A percentile compares a stretch with the other conserved stretches of the same genome.
phyloP scores from a whole-genome alignment of 352 stramenopile species.

The Phytophthora tubulina region DNA sequence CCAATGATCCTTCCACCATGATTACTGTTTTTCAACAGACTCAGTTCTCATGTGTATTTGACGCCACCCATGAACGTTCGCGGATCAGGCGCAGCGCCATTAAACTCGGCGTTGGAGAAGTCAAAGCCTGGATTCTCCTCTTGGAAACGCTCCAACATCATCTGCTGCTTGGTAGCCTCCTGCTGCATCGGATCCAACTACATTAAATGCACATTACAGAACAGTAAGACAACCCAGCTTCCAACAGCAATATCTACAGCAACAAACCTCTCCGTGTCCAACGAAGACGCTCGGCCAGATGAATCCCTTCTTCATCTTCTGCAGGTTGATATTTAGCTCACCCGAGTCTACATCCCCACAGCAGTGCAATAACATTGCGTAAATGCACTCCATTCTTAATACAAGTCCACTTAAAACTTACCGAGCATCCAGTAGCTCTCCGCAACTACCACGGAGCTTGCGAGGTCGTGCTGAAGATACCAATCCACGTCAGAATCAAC shows the following conservation, averaged over 20 bases:
- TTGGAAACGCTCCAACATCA: slow-evolving; percentile 98
- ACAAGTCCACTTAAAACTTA: slow-evolving; percentile 26
- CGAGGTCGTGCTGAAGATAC: slow-evolving; percentile 87
- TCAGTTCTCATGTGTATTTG: slow-evolving; percentile 74
- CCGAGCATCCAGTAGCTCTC: slow-evolving; percentile 98
- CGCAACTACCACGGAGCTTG: slow-evolving; percentile 91
- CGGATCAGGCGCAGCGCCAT: slow-evolving; percentile 95
- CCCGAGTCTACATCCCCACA: slow-evolving; percentile 64
- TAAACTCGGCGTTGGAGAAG: slow-evolving; percentile 98
- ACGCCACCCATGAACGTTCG: slow-evolving; percentile 98
- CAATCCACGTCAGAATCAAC: slow-evolving; percentile 1
- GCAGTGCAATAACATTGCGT: no score
- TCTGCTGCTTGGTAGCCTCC: slow-evolving; percentile 95
- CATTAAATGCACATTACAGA: not conserved
- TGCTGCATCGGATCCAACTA: slow-evolving; percentile 92
- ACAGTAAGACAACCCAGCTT: not conserved
- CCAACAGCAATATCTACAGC: not conserved
- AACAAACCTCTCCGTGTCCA: slow-evolving; percentile 79
- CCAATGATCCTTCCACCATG: not conserved
- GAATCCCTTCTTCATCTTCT: slow-evolving; percentile 97
- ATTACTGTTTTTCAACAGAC: not conserved
- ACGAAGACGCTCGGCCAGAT: slow-evolving; percentile 94
- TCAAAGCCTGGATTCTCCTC: slow-evolving; percentile 99
- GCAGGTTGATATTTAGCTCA: slow-evolving; percentile 93
- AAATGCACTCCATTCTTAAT: not conserved